Evolutionary conservation across 2,329 filamentous ascomycete genomes (phyloP).

Genomic region (Aphanoascus verrucosus): DNA sequence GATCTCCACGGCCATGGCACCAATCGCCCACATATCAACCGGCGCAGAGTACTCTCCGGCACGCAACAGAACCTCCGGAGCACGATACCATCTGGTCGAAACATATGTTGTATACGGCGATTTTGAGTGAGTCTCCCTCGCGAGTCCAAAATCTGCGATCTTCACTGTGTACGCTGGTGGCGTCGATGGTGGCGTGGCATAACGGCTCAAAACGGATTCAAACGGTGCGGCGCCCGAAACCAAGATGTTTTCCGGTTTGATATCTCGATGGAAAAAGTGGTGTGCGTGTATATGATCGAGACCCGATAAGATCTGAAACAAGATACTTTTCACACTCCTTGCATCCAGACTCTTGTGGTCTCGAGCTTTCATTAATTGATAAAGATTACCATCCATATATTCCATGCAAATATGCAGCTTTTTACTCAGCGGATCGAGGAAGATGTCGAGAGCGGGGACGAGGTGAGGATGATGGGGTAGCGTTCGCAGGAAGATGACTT

Average conservation of each 20-base stretch:
- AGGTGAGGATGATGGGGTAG: conserved; percentile 80
- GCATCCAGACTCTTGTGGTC: conserved; percentile 91
- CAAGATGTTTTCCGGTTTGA: conserved; percentile 97
- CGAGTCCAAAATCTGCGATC: conserved; percentile 94
- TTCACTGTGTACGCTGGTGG: conserved; percentile 93
- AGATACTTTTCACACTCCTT: conserved; percentile 88
- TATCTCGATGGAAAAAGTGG: conserved; percentile 96
- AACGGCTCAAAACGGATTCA: conserved; percentile 83
- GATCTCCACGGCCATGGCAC: conserved; percentile 96
- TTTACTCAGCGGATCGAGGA: conserved; percentile 88
- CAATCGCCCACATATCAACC: conserved; percentile 96
- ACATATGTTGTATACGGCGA: conserved; percentile 97
- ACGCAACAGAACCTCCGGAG: conserved; percentile 83
- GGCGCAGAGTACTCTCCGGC: conserved; percentile 95
- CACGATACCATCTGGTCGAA: conserved; percentile 89
- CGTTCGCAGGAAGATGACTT: conserved; percentile 91
- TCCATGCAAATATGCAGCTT: conserved; percentile 98
- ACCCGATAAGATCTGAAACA: conserved; percentile 93
- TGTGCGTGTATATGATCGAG: conserved; percentile 96
- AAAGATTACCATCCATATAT: conserved; percentile 98
- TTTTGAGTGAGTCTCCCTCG: conserved; percentile 94
- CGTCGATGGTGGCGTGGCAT: conserved; percentile 92
- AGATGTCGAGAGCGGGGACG: conserved; percentile 96
- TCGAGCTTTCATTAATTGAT: conserved; percentile 96
- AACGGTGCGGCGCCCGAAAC: conserved; percentile 80